Evolutionary conservation across 2,329 filamentous ascomycete genomes (phyloP).

Genomic region (Apiospora pterosperma): DNA sequence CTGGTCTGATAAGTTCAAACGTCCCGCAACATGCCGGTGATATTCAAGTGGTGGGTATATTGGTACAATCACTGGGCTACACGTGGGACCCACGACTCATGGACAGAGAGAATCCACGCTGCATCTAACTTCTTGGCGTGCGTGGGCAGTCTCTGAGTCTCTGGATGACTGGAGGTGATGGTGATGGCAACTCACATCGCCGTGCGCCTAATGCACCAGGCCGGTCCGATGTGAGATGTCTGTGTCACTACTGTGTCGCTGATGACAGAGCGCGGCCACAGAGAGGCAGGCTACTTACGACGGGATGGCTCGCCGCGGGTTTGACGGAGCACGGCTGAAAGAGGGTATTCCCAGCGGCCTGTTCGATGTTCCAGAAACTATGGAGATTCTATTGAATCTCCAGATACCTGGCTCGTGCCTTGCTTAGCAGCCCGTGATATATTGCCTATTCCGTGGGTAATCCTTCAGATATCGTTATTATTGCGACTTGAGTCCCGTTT

Average conservation of each 20-base stretch:
- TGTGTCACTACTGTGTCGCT: neutral
- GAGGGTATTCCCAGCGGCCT: neutral
- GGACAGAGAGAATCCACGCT: conserved; percentile 2
- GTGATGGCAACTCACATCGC: neutral
- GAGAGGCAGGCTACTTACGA: neutral
- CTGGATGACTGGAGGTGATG: neutral
- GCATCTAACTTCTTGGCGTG: conserved; percentile 1
- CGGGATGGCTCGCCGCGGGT: neutral
- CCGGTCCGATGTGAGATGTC: neutral
- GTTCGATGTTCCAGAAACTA: conserved; percentile 1
- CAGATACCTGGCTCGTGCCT: neutral
- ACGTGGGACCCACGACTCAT: neutral
- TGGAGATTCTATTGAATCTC: neutral
- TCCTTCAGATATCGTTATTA: neutral
- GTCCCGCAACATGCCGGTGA: neutral
- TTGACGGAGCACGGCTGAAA: neutral
- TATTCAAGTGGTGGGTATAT: neutral
- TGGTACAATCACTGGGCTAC: neutral
- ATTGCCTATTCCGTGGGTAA: neutral
- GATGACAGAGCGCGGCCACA: neutral
- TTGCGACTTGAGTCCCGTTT: neutral
- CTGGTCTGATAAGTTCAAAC: conserved; percentile 1
- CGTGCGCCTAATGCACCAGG: neutral
- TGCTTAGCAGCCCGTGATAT: neutral
- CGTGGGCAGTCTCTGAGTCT: neutral